Evolutionary conservation across 2,329 filamentous ascomycete species (phyloP), one percentile per base, ranked within the genome.

Genomic region (Thyridium curvatum): DNA sequence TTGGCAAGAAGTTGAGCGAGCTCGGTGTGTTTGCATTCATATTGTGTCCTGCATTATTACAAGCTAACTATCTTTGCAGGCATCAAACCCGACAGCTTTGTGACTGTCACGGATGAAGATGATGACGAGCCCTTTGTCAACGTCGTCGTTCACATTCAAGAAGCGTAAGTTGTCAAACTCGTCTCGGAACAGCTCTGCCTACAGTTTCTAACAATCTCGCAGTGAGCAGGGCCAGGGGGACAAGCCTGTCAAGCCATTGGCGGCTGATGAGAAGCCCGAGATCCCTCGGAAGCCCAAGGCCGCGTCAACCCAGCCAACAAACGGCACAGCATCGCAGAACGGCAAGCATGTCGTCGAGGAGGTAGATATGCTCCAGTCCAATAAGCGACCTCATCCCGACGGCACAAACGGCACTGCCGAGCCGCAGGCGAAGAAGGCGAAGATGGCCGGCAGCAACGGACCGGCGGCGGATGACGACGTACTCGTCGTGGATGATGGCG

Each of bases 61-160:
- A 28, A 39, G 18, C 21, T 52, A 58, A 55, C 15, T 12, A 9
- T 15, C 32, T 31, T 13, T 45, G 44, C 44, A 81, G 77, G 83
- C 10, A 77, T 96, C 50, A 75, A 75, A 41, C 68, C 74, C 17
- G 85, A 85, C 46, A 82, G 74, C 38, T 91, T 94, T 57, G 62
- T 97, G 46, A 94, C 86, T 0, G 68, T 97, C 38, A 81, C 84
- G n/a, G 93, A 94, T 41, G 84, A 88, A 34, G 84, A 90, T 38
- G 83, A 87, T 32, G 72, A 83, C 1, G 71, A 78, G 35, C 74
- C 84, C 0, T 82, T 85, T 43, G 83, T 95, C 40, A 91, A 96
- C 46, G 72, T 97, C 3, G 74, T 91, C 37, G 68, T 96, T 12
- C 74, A 78, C 46, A 70, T 88, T 38, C 72, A 80, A 49, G 72